Evolutionary conservation across 176 grass and related monocot species (phyloP), one percentile per base, ranked within the genome.

Genomic region (Aegilops sharonensis): DNA sequence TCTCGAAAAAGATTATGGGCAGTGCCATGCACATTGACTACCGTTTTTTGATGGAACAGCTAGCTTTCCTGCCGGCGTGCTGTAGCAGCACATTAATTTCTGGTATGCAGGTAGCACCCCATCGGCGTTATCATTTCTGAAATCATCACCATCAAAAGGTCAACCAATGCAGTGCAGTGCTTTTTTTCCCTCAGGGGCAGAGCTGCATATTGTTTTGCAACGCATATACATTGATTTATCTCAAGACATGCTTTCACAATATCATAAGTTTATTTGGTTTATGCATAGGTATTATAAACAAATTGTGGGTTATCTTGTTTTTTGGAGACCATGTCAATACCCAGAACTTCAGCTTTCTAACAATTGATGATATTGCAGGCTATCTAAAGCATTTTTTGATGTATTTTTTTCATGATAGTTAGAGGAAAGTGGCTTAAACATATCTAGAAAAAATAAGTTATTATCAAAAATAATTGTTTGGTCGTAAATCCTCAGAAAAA

Each of bases 21-120:
- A 80, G 80, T 79, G 43, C 59, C 70, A 77, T 75, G 42, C 56
- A 37, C 68, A 70, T 76, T 91, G 85, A 84, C 61, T 17, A 52
- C 11, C 50, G 48, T 66, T 73, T 68, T 40, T 88, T 85, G 89
- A 88, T 85, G 81, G 76, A 81, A 85, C 81, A 88, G 39, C n/a
- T 17, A 77, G 50, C 89, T 91, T 91, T 91, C 48, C 48, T 80
- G 27, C 23, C 75, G 43, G 72, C 43, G 43, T 76, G 45, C 29
- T 64, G 47, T 71, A 14, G 73, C 39, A 63, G 9, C 24, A 87
- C 69, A 73, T 77, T 21, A 77, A 77, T 73, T 73, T 87, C 56
- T 48, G 39, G 27, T 21, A 21, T 21, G 39, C 57, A 23, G 12
- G 77, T 43, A 66, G 54, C 8, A 57, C 18, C 6, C 48, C 32